phyloP scores from a whole-genome alignment of 2,329 filamentous ascomycete genomes.

The Fusarium sp. region DNA sequence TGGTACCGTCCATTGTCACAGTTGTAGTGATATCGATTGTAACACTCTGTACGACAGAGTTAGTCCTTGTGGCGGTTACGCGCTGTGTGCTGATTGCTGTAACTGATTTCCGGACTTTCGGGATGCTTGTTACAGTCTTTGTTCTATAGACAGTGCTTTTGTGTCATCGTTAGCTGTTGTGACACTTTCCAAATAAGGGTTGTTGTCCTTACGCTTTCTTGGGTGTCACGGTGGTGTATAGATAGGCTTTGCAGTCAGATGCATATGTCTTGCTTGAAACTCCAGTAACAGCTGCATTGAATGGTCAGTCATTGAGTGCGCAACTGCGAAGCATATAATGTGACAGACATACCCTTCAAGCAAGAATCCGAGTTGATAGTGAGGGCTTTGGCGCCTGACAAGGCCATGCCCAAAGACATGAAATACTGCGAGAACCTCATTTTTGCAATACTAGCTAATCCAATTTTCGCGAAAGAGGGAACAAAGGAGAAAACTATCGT shows the following conservation, averaged over 20 bases:
- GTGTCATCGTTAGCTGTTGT: background rate
- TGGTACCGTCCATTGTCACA: background rate
- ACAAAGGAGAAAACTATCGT: background rate
- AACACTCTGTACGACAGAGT: background rate
- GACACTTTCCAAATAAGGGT: background rate
- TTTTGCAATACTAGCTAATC: background rate
- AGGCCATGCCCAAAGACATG: background rate
- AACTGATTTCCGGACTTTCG: background rate
- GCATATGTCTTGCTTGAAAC: background rate
- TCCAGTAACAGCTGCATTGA: background rate
- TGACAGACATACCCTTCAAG: background rate
- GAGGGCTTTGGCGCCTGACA: background rate
- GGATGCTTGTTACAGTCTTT: background rate
- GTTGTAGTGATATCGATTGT: background rate
- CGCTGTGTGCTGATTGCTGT: background rate
- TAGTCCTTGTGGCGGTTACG: background rate
- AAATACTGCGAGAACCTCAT: background rate
- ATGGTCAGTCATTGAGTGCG: background rate
- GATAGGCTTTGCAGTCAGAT: background rate
- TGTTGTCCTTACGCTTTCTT: background rate
- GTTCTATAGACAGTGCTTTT: background rate
- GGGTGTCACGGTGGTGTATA: background rate
- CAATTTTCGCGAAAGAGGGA: background rate
- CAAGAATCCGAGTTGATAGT: background rate
- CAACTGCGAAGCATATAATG: background rate